Percentiles rank a stretch among this genome's conserved stretches.
These are phyloP conservation scores for Aureobasidium subglaciale DNA, from an alignment of 2,329 filamentous ascomycete species.

Conservation along the genomic window DNA sequence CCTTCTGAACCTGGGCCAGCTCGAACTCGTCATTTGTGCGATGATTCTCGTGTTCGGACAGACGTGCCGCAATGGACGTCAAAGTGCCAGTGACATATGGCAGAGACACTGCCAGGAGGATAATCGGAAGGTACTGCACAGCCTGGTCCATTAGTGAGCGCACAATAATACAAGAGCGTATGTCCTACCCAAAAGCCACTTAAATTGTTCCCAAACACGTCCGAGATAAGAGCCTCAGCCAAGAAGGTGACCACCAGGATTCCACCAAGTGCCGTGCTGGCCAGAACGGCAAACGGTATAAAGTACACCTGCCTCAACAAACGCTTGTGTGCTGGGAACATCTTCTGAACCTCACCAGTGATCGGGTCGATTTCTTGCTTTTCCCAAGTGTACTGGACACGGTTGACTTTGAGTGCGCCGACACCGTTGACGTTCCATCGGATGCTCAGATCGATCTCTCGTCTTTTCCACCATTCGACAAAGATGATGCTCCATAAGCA, in stretches of 20 bases:
- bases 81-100: background rate
- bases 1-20: slow-evolving; percentile 1
- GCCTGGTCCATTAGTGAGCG: background rate
- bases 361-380: background rate
- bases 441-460: slow-evolving; percentile 1
- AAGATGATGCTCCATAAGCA: slow-evolving; percentile 2
- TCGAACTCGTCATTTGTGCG: slow-evolving; percentile 4
- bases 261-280: background rate
- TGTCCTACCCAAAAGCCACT: background rate
- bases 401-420: slow-evolving; percentile 1
- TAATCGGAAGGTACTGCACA: background rate
- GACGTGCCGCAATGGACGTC: background rate
- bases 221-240: background rate
- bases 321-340: background rate
- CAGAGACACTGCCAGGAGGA: background rate
- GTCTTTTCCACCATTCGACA: slow-evolving; percentile 11
- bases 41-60: slow-evolving; percentile 3
- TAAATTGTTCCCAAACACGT: background rate
- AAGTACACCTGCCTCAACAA: background rate
- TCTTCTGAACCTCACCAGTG: slow-evolving; percentile 1
- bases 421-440: slow-evolving; percentile 6
- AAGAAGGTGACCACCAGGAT: background rate
- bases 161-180: too few species aligned
- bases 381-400: background rate
- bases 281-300: background rate